Evolutionary conservation across 2,329 filamentous ascomycete species (phyloP), one percentile per base, ranked within the genome.

Genomic region (Calycina herbarum): DNA sequence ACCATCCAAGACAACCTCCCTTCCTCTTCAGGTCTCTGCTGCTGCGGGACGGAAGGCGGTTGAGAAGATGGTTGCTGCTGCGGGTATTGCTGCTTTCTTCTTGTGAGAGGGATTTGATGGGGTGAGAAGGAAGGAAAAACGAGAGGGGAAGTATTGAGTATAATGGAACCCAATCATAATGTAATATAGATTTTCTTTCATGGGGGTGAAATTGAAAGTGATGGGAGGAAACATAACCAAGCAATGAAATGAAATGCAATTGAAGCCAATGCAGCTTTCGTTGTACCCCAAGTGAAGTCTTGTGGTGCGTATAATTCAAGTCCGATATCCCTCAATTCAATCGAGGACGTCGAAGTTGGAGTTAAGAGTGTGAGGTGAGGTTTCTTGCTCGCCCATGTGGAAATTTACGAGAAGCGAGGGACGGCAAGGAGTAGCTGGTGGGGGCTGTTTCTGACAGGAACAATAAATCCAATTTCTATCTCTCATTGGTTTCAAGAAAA

Each of bases 21-120:
- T 33, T 3, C 45, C 45, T 10, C 15, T 54, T 17, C 20, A 61
- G 29, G 24, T 51, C 3, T 51, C 59, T 24, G 59, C 20, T 20
- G 59, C 59, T 35, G 59, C 59, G 13, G 59, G 59, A 24, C 59
- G 59, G 13, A 45, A 15, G 20, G 48, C 13, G 13, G 6, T 54
- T 61, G 59, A 61, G 59, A 61, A 61, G 59, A 40, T 61, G 24
- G 42, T 40, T 24, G 59, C 59, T 35, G 40, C 29, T 51, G 59
- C 42, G 11, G 59, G 59, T 35, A 35, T 51, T 29, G 59, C n/a
- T 20, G 59, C 59, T 35, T 54, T 61, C 27, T 54, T 61, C 11
- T 58, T 33, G n/a, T 38, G 57, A 58, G 57, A 58, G 31, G 57
- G 31, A 35, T 38, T 11, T 33, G 31, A 58, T 17, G 8, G 6